Base-by-base conservation (phyloP, 1,284 basidiomycete species). In the Singerocomus inundabilis region DNA sequence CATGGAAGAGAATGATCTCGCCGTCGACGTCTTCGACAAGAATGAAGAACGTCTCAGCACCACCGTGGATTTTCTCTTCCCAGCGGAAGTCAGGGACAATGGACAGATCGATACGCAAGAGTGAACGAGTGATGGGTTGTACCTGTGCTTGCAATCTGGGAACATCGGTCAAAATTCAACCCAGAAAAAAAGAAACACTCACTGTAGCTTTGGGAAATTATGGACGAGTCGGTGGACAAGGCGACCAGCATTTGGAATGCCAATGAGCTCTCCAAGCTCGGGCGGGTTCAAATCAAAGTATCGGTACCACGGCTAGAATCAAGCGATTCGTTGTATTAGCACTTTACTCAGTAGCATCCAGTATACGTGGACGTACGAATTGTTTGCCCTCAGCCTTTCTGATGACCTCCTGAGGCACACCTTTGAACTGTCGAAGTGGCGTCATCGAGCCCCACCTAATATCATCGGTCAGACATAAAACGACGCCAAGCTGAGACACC, bases 11-110 rank as follows among this genome's bases (percentile, higher is more conserved):
- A 54, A 98, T 85, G 55, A 92, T 84, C 68, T 99, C 96, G 49
- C 96, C 96, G 60, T 98, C 96, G 21, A 98, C 93, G 60, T 99
- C 96, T 68, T 98, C 95, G 12, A 98, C 93, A 41, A 96, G 70
- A 58, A 99, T 91, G 71, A 89, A 84, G 79, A 99, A 99, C 0
- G 85, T 82, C 70, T 98, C 92, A 0, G 91, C 86, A 1, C 77
- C 71, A 4, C 93, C 91, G 59, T 99, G 97, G 30, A 95, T 83
- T 69, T 92, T 92, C 62, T 94, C 91, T 49, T 98, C 94, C 96
- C 96, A 99, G 48, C 88, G 82, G 80, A 98, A 99, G 67, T 98
- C 96, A 18, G 96, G 95, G 4, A 86, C 85, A 65, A 98, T 93
- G 1, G 91, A 92, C 15, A 97, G 71, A 58, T 96, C 93, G 54